These are phyloP conservation scores for Geum urbanum DNA, from an alignment of 306 rosid species.

Conservation along the genomic window DNA sequence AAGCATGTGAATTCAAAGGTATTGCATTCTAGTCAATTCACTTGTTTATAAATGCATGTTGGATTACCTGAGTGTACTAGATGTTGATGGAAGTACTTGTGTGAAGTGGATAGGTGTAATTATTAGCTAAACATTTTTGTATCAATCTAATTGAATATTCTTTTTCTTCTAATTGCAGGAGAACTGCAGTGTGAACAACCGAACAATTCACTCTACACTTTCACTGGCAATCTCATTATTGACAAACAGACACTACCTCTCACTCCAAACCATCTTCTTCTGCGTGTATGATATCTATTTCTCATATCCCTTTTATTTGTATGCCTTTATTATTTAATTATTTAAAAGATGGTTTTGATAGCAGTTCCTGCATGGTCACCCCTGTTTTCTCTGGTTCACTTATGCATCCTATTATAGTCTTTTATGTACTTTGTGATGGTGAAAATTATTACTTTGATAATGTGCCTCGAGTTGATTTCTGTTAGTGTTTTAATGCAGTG, in stretches of 20 bases:
- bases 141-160: slow-evolving; percentile 11
- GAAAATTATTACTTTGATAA: background rate
- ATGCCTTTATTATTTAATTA: slow-evolving; percentile 17
- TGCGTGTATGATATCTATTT: slow-evolving; percentile 58
- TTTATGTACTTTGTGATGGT: background rate
- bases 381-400: background rate
- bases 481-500: background rate
- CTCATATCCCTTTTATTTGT: slow-evolving; percentile 14
- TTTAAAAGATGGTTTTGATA: background rate
- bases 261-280: slow-evolving; percentile 71
- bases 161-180: slow-evolving; percentile 49
- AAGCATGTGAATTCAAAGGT: slow-evolving; percentile 89
- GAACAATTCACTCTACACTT: slow-evolving; percentile 90
- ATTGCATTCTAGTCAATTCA: slow-evolving; percentile 21
- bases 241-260: slow-evolving; percentile 82
- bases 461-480: background rate
- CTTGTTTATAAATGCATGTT: background rate
- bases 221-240: slow-evolving; percentile 75
- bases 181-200: slow-evolving; percentile 97
- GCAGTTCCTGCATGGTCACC: background rate
- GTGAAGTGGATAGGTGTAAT: background rate
- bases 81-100: background rate
- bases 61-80: background rate
- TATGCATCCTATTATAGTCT: background rate
- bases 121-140: background rate